Conservation (phyloP, 306 rosid genomes). For the Lathyrus tuberosus region DNA sequence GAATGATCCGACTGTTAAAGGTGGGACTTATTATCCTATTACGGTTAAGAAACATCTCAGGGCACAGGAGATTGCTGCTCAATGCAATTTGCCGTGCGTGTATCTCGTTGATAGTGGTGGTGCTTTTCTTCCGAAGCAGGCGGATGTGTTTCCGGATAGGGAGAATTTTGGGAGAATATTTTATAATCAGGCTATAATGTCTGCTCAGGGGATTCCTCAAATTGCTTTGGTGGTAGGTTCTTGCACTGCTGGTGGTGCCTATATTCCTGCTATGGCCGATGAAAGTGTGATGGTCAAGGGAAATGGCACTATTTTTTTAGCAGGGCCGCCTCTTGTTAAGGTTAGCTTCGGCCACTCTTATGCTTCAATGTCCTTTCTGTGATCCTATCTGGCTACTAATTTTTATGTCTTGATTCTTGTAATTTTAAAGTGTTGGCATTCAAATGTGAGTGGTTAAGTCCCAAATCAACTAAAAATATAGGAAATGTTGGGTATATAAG, state of each 20-base stretch:
- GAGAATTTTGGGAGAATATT: constrained; percentile 95
- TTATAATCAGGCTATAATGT: constrained; percentile 87
- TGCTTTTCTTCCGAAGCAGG: constrained; percentile 97
- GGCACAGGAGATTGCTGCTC: constrained; percentile 91
- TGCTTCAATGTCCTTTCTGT: constrained; percentile 29
- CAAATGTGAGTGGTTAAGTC: too few relatives aligned
- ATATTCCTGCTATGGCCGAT: constrained; percentile 98
- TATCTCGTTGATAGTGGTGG: constrained; percentile 99
- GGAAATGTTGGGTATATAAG: too few relatives aligned
- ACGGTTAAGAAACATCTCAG: constrained; percentile 98
- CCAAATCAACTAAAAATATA: too few relatives aligned
- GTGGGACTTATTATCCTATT: constrained; percentile 93
- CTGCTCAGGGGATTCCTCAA: constrained; percentile 88
- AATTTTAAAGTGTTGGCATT: not conserved
- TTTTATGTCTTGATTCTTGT: not conserved
- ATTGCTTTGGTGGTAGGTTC: constrained; percentile 92
- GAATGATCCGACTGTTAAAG: constrained; percentile 94
- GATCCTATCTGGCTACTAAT: constrained; percentile 32
- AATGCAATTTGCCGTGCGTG: constrained; percentile 84
- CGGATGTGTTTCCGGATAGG: constrained; percentile 90
- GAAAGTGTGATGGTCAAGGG: constrained; percentile 99
- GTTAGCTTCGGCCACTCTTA: constrained; percentile 46
- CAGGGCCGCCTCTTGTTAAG: constrained; percentile 97
- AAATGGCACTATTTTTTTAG: constrained; percentile 91
- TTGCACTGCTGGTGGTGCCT: constrained; percentile 98